These are phyloP conservation scores for Botrytis cinerea DNA, from an alignment of 2,329 filamentous ascomycete species.

Conservation along the genomic window DNA sequence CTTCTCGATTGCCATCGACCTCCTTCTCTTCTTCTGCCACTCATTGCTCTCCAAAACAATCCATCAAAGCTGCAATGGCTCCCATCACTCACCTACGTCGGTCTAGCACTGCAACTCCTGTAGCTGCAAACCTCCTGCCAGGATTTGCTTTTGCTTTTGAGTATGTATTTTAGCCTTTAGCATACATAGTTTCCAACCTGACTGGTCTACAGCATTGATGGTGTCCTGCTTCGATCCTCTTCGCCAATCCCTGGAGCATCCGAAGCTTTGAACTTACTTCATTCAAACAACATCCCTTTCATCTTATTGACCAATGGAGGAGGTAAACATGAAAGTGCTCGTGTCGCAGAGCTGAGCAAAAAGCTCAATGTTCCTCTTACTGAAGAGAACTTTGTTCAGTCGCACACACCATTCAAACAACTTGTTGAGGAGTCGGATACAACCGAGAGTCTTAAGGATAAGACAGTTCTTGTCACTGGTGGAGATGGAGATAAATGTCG, in stretches of 20 bases:
- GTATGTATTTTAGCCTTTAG: slow-evolving; percentile 42
- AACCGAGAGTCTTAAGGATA: slow-evolving; percentile 55
- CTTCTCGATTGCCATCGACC: neutral
- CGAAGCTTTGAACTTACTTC: slow-evolving; percentile 71
- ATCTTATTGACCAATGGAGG: slow-evolving; percentile 96
- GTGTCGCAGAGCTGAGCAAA: slow-evolving; percentile 68
- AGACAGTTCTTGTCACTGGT: slow-evolving; percentile 74
- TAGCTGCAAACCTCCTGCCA: slow-evolving; percentile 20
- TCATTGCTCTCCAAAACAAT: neutral
- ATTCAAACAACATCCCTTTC: slow-evolving; percentile 78
- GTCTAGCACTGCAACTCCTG: slow-evolving; percentile 16
- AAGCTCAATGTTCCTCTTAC: slow-evolving; percentile 66
- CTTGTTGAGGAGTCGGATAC: slow-evolving; percentile 61
- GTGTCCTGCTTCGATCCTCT: slow-evolving; percentile 84
- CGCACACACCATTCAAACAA: slow-evolving; percentile 84
- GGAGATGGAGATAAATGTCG: slow-evolving; percentile 45
- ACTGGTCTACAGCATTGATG: slow-evolving; percentile 63
- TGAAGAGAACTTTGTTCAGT: slow-evolving; percentile 76
- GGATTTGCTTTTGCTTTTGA: slow-evolving; percentile 60
- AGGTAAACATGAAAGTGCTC: slow-evolving; percentile 75
- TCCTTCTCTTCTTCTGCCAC: neutral
- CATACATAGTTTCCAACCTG: slow-evolving; percentile 8
- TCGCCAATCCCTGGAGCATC: slow-evolving; percentile 77
- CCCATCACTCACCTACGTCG: slow-evolving; percentile 12
- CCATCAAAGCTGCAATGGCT: neutral